A percentile compares a stretch with the other conserved stretches of the same genome.
phyloP scores from a whole-genome alignment of 2,329 filamentous ascomycete genomes.

The Drechslerella stenobrocha region DNA sequence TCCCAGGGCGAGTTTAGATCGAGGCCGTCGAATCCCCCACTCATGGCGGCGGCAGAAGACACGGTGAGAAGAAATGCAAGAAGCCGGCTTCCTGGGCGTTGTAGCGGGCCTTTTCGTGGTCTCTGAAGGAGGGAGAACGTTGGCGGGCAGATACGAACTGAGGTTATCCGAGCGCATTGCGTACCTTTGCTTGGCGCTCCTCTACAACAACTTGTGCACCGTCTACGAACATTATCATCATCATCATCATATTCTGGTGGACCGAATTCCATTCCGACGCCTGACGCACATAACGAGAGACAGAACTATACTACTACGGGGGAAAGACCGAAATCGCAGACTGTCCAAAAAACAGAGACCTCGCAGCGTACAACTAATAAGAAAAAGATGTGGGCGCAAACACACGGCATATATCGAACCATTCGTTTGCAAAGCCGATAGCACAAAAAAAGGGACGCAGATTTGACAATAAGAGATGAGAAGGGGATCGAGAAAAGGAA shows the following conservation, averaged over 20 bases:
- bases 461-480: slow-evolving; percentile 16
- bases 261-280: slow-evolving; percentile 46
- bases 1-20: slow-evolving; percentile 47
- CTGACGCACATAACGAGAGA: slow-evolving; percentile 47
- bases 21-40: slow-evolving; percentile 46
- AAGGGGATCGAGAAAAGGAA: slow-evolving; percentile 15
- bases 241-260: neutral
- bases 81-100: slow-evolving; percentile 8
- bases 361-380: slow-evolving; percentile 10
- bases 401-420: slow-evolving; percentile 8
- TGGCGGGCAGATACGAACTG: neutral
- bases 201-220: neutral
- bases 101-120: neutral
- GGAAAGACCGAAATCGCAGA: slow-evolving; percentile 6
- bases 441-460: slow-evolving; percentile 22
- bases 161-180: slow-evolving; percentile 29
- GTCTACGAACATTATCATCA: neutral
- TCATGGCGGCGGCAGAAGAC: slow-evolving; percentile 22
- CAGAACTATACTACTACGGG: slow-evolving; percentile 11
- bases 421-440: slow-evolving; percentile 6
- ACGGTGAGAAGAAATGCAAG: neutral
- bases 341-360: slow-evolving; percentile 25
- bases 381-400: slow-evolving; percentile 5
- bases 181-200: slow-evolving; percentile 47
- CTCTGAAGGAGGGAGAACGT: neutral